A percentile compares a stretch with the other conserved stretches of the same genome.
Evolutionary conservation across 352 stramenopile species (phyloP).

Genomic region (Phytophthora sp.): DNA sequence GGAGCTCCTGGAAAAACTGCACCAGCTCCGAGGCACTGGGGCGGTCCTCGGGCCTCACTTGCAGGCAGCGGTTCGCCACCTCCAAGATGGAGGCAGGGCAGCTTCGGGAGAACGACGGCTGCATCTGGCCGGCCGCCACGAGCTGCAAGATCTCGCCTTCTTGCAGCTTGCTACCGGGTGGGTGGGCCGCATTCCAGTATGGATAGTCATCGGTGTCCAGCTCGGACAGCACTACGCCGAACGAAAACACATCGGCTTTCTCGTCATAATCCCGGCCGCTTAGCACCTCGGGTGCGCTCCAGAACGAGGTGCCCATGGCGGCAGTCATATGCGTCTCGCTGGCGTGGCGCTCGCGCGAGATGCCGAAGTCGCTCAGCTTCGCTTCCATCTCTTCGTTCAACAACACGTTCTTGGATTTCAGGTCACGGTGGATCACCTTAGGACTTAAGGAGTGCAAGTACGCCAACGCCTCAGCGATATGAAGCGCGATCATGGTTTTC

Average conservation of each 20-base stretch:
- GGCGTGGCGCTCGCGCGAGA: constrained; percentile 40
- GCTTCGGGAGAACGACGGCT: constrained; percentile 36
- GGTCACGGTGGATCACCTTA: constrained; percentile 48
- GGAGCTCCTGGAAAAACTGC: constrained; percentile 19
- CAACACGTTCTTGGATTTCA: constrained; percentile 56
- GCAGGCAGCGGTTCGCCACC: constrained; percentile 39
- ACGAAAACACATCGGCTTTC: constrained; percentile 46
- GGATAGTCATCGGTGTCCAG: constrained; percentile 49
- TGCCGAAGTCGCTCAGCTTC: constrained; percentile 77
- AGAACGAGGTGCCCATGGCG: constrained; percentile 43
- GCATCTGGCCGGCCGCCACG: constrained; percentile 36
- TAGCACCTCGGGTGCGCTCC: constrained; percentile 46
- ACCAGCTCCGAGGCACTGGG: constrained; percentile 39
- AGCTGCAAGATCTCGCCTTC: constrained; percentile 43
- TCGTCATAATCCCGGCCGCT: constrained; percentile 43
- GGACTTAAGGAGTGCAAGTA: constrained; percentile 59
- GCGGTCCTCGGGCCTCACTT: constrained; percentile 33
- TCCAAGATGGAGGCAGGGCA: constrained; percentile 42
- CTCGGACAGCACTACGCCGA: constrained; percentile 52
- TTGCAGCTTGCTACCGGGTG: constrained; percentile 25
- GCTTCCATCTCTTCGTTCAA: constrained; percentile 54
- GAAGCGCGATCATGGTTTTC: constrained; percentile 53
- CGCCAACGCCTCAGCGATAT: constrained; percentile 49
- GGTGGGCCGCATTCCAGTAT: constrained; percentile 41
- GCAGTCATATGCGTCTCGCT: constrained; percentile 41